These are phyloP conservation scores for Cladophialophora chaetospira DNA, from an alignment of 2,329 filamentous ascomycete species.

Conservation along the genomic window DNA sequence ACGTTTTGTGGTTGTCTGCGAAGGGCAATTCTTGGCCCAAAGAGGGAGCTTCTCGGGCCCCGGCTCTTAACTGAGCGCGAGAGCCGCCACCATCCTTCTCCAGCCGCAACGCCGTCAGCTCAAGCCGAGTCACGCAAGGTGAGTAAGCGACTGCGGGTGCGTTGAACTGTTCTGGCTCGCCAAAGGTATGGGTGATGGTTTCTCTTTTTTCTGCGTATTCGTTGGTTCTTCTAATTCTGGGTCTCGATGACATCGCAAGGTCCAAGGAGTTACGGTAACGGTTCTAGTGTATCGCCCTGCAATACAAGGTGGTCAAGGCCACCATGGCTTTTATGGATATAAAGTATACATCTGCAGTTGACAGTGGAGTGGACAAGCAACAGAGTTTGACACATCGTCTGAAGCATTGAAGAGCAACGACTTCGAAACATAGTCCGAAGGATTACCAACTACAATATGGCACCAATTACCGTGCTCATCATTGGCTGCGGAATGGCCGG, in stretches of 20 bases:
- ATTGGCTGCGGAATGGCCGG: constrained; percentile 23
- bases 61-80: background rate
- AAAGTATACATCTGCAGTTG: too few relatives aligned
- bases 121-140: background rate
- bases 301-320: too few relatives aligned
- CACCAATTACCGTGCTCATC: constrained; percentile 16
- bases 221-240: background rate
- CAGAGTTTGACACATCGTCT: background rate
- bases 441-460: background rate
- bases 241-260: background rate
- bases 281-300: too few relatives aligned
- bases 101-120: background rate
- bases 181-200: background rate
- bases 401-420: background rate
- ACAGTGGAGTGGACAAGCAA: too few relatives aligned
- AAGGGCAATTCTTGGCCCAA: background rate
- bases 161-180: background rate
- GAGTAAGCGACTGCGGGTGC: background rate
- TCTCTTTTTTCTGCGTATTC: background rate
- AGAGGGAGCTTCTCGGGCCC: too few relatives aligned
- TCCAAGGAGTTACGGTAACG: too few relatives aligned
- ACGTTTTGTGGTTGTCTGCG: background rate
- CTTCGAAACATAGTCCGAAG: background rate
- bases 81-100: background rate
- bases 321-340: too few relatives aligned